Conservation (phyloP, 345 rosid genomes). For the Lenwebbia sp. region DNA sequence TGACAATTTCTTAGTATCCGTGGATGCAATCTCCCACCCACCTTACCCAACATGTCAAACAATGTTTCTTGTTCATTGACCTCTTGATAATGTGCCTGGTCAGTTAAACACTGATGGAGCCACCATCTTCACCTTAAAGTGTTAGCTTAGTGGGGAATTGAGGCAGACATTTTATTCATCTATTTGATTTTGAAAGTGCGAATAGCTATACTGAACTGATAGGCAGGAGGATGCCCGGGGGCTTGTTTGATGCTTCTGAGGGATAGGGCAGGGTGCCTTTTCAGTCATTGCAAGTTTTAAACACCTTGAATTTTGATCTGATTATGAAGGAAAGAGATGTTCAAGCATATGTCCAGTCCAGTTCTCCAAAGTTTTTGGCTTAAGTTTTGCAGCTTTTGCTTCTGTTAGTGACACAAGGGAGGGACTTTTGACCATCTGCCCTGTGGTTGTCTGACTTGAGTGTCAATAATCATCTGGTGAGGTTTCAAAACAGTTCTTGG, state of each 20-base stretch:
- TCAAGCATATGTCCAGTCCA: background rate
- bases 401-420: background rate
- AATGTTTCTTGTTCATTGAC: background rate
- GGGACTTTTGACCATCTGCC: background rate
- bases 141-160: background rate
- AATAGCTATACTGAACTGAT: background rate
- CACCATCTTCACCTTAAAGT: background rate
- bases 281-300: background rate
- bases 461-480: background rate
- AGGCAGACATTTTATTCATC: background rate
- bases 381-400: background rate
- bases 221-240: background rate
- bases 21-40: background rate
- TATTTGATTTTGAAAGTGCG: background rate
- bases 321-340: background rate
- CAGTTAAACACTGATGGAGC: background rate
- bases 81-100: background rate
- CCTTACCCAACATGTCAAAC: background rate
- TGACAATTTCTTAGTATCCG: background rate
- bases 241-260: background rate
- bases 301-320: background rate
- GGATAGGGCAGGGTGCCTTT: background rate
- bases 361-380: background rate
- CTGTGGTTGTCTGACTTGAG: background rate
- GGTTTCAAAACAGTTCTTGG: background rate